These are phyloP conservation scores for Leucaena leucocephala DNA, from an alignment of 306 rosid species.

Conservation along the genomic window DNA sequence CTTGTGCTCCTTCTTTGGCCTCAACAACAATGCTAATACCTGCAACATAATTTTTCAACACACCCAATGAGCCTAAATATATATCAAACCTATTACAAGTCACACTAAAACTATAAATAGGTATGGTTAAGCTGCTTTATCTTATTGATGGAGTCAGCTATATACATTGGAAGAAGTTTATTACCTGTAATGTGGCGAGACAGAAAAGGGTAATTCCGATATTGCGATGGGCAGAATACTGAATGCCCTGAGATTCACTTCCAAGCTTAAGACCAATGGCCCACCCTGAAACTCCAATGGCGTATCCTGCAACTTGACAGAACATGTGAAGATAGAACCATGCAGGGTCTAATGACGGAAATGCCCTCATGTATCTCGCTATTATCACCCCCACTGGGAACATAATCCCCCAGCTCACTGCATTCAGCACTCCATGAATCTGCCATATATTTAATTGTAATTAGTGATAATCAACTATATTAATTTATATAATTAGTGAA, in stretches of 20 bases:
- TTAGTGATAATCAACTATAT: background rate
- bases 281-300: background rate
- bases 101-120: too few species aligned
- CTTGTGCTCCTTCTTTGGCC: background rate
- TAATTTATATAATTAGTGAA: background rate
- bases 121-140: too few species aligned
- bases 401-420: background rate
- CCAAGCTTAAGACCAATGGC: background rate
- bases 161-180: too few species aligned
- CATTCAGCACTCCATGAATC: slow-evolving; percentile 4
- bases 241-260: background rate
- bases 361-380: background rate
- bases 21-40: background rate
- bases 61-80: background rate
- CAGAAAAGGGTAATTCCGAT: background rate
- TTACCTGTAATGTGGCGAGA: slow-evolving; percentile 5
- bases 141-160: too few species aligned
- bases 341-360: background rate
- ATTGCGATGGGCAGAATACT: background rate
- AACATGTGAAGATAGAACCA: background rate
- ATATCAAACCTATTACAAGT: background rate
- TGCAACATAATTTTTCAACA: background rate
- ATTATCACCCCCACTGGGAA: background rate
- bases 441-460: background rate
- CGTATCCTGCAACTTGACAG: background rate